These are phyloP conservation scores for Penicillium corylophilum DNA, from an alignment of 2,329 filamentous ascomycete genomes.

Conservation along the genomic window DNA sequence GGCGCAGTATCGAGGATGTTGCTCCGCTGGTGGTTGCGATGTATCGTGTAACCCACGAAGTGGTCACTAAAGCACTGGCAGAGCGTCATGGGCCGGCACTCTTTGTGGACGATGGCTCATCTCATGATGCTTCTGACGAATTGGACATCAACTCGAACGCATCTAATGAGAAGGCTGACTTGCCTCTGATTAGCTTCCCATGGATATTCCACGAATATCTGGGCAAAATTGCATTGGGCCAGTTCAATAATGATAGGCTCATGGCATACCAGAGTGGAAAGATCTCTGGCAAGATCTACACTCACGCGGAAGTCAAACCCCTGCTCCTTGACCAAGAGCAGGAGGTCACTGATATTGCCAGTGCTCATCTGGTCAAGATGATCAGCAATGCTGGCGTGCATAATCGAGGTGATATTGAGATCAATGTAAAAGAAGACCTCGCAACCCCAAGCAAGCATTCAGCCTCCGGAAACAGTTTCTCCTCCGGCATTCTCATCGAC, in stretches of 20 bases:
- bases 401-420: neutral
- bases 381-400: neutral
- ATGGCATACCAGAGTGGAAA: constrained; percentile 8
- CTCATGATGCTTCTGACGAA: too few species aligned
- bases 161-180: constrained; percentile 17
- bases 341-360: neutral
- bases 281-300: constrained; percentile 1
- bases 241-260: constrained; percentile 20
- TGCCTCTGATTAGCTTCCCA: constrained; percentile 89
- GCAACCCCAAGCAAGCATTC: neutral
- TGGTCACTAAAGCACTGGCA: constrained; percentile 61
- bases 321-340: neutral
- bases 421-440: neutral
- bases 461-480: neutral
- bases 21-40: constrained; percentile 79
- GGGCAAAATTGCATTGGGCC: constrained; percentile 62
- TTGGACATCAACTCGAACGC: neutral
- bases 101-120: constrained; percentile 20
- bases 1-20: constrained; percentile 58
- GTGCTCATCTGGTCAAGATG: neutral
- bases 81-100: constrained; percentile 39
- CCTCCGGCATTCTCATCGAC: neutral
- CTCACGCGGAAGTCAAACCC: constrained; percentile 2
- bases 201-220: constrained; percentile 82
- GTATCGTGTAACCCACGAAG: constrained; percentile 76